Base-by-base conservation (phyloP, 2,329 filamentous ascomycete species). In the Pseudogymnoascus sp. region DNA sequence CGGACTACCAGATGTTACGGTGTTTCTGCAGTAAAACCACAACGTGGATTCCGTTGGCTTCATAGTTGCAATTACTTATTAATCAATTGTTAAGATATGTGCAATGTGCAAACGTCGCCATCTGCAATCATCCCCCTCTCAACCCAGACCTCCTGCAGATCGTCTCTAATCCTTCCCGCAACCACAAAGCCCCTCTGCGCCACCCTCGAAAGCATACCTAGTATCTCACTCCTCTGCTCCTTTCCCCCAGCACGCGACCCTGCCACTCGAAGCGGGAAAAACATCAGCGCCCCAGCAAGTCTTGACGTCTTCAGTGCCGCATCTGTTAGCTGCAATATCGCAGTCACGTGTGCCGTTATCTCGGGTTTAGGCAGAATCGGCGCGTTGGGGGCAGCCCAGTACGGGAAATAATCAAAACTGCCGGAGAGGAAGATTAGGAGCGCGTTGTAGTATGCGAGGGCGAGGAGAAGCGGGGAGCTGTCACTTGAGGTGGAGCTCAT, bases 381-480 rank as follows among this genome's bases (percentile, higher is more conserved):
- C 29, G 62, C 43, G 4, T 60, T 12, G 0, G 63, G 39, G 6
- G 16, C 7, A 16, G 64, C 49, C 52, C 64, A 67, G n/a, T 67
- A 61, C 2, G 52, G 21, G 6, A 49, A 61, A 39, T 69, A 69
- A 21, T 68, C 66, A 19, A 68, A 69, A 8, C 65, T 62, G 0
- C 68, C 67, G 7, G 66, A 68, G n/a, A 69, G 65, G 39, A 61
- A 70, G 8, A 70, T 69, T 1, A 63, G 62, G 11, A 63, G 66
- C 6, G 66, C 65, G 35, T 66, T 63, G 55, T 66, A 68, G 52
- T 67, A 69, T 11, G 64, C 61, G 5, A 14, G 41, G 5, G 67
- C 62, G 3, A 70, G 58, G 2, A 63, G 37, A 49, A 58, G 12
- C 12, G 37, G 23, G 16, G 19, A 35, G 41, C 58, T 11, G 21